Evolutionary conservation across 768 basidiomycete genomes (phyloP).

Genomic region (Pisolithus sp.): DNA sequence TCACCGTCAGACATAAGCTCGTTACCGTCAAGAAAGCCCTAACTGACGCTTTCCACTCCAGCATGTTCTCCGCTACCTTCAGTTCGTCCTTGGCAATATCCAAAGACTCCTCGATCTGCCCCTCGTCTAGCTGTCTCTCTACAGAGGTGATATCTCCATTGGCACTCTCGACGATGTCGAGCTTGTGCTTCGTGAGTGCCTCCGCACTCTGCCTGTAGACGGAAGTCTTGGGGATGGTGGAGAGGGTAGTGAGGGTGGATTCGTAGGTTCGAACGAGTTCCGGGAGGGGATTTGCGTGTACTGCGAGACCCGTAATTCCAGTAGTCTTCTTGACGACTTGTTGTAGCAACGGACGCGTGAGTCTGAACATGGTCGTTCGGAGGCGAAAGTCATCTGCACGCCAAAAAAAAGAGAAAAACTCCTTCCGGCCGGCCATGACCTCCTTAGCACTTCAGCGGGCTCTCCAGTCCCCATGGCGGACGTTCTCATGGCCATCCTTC

Average conservation of each 20-base stretch:
- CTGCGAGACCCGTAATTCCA: slow-evolving; percentile 76
- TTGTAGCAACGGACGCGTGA: slow-evolving; percentile 65
- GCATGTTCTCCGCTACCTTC: slow-evolving; percentile 68
- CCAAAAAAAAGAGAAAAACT: not conserved
- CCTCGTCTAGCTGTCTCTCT: slow-evolving; percentile 75
- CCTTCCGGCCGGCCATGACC: slow-evolving; percentile 32
- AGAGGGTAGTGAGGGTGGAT: slow-evolving; percentile 64
- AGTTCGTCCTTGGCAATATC: slow-evolving; percentile 81
- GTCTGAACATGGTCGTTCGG: slow-evolving; percentile 58
- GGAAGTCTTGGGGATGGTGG: slow-evolving; percentile 69
- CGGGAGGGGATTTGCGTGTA: slow-evolving; percentile 82
- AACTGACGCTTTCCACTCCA: slow-evolving; percentile 95
- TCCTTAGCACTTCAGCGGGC: slow-evolving; percentile 30
- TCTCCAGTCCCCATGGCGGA: slow-evolving; percentile 10
- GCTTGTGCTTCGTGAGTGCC: slow-evolving; percentile 74
- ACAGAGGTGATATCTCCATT: slow-evolving; percentile 58
- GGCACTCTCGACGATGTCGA: slow-evolving; percentile 63
- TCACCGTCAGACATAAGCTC: not conserved
- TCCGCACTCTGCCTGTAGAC: slow-evolving; percentile 88
- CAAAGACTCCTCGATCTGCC: slow-evolving; percentile 82
- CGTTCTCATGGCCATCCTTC: slow-evolving; percentile 14
- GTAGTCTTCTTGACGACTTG: slow-evolving; percentile 70
- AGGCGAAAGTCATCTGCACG: slow-evolving; percentile 10
- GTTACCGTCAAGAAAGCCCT: slow-evolving; percentile 1
- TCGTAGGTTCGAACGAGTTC: slow-evolving; percentile 70